phyloP scores from a whole-genome alignment of 2,329 filamentous ascomycete species.

The Ceratocystis eucalypticola region DNA sequence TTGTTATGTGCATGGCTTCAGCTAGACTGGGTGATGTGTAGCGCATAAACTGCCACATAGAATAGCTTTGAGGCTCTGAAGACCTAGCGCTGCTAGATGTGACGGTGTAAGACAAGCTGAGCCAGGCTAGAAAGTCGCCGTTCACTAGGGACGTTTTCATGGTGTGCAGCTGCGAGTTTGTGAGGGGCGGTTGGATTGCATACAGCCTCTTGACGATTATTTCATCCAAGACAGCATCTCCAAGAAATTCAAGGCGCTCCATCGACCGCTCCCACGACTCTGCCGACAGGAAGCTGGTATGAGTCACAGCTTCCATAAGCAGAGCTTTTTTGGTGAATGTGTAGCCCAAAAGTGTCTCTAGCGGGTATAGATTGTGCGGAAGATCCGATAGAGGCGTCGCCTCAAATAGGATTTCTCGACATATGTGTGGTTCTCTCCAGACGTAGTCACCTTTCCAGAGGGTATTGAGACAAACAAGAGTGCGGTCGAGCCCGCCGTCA shows the following conservation, averaged over 20 bases:
- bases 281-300: constrained; percentile 42
- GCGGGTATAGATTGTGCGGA: constrained; percentile 31
- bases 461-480: constrained; percentile 54
- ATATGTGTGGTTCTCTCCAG: constrained; percentile 37
- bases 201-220: constrained; percentile 55
- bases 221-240: constrained; percentile 72
- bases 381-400: constrained; percentile 26
- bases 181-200: constrained; percentile 29
- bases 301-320: constrained; percentile 68
- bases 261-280: constrained; percentile 34
- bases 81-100: constrained; percentile 17
- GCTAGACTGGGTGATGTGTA: constrained; percentile 32
- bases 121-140: constrained; percentile 63
- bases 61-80: constrained; percentile 23
- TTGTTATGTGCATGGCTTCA: constrained; percentile 22
- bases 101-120: constrained; percentile 25
- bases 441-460: constrained; percentile 33
- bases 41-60: constrained; percentile 59
- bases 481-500: constrained; percentile 52
- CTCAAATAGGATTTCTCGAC: constrained; percentile 32
- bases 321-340: constrained; percentile 53
- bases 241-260: constrained; percentile 76
- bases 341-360: constrained; percentile 60
- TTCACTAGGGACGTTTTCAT: constrained; percentile 68
- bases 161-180: constrained; percentile 54